These are phyloP conservation scores for Colletotrichum sp. DNA, from an alignment of 2,329 filamentous ascomycete genomes.

Conservation along the genomic window DNA sequence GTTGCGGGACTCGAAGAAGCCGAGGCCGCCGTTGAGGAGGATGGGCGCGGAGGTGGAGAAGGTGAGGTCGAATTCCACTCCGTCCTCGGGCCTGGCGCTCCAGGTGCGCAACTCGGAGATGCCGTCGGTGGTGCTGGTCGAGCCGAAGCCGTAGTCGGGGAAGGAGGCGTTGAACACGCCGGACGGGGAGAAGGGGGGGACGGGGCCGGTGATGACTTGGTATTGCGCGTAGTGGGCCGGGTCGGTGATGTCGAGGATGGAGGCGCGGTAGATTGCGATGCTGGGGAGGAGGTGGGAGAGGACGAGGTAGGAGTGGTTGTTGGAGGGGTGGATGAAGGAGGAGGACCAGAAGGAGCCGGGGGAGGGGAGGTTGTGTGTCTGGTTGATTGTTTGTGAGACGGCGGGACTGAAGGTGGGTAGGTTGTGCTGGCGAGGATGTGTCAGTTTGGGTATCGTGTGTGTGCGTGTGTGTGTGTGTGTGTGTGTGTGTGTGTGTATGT, in stretches of 20 bases:
- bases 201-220: neutral
- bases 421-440: neutral
- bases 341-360: neutral
- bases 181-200: neutral
- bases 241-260: neutral
- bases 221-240: neutral
- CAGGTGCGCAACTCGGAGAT: neutral
- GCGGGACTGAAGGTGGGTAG: neutral
- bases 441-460: neutral
- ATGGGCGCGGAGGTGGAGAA: neutral
- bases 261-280: neutral
- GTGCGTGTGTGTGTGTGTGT: too few species aligned
- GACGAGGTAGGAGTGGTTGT: neutral
- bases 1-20: neutral
- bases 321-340: neutral
- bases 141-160: neutral
- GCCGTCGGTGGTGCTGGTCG: neutral
- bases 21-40: neutral
- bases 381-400: neutral
- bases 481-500: too few species aligned
- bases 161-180: neutral
- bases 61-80: neutral
- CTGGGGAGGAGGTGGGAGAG: neutral
- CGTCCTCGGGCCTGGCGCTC: neutral
- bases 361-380: neutral